phyloP scores from a whole-genome alignment of 2,329 filamentous ascomycete genomes.

The Mycogone perniciosa region DNA sequence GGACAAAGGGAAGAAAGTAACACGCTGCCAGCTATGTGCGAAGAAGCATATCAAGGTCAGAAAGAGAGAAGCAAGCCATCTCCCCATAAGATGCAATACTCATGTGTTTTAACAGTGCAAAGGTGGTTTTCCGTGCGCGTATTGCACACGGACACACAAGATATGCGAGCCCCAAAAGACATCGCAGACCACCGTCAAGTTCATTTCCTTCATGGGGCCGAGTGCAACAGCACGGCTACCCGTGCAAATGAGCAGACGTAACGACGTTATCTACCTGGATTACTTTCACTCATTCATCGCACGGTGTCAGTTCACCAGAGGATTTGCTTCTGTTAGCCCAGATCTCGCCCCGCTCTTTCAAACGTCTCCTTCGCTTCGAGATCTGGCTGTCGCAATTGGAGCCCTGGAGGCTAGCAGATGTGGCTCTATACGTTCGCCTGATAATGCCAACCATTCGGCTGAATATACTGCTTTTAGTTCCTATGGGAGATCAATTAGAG shows the following conservation, averaged over 20 bases:
- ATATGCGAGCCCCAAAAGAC: conserved; percentile 15
- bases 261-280: conserved; percentile 8
- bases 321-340: conserved; percentile 1
- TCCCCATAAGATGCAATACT: neutral
- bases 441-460: neutral
- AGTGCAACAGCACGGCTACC: neutral
- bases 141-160: conserved; percentile 21
- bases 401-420: conserved; percentile 21
- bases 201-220: conserved; percentile 9
- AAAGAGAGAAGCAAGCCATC: too few species aligned
- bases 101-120: conserved; percentile 16
- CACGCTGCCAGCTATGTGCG: conserved; percentile 22
- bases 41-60: conserved; percentile 22
- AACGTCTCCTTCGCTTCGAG: conserved; percentile 11
- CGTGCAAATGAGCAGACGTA: neutral
- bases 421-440: neutral
- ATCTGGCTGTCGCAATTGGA: conserved; percentile 20
- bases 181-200: neutral
- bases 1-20: conserved; percentile 20
- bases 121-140: conserved; percentile 20
- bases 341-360: conserved; percentile 18
- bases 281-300: conserved; percentile 16
- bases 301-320: conserved; percentile 17
- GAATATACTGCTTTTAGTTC: conserved; percentile 12
- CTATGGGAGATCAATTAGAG: conserved; percentile 17